These are phyloP conservation scores for Ilyonectria robusta DNA, from an alignment of 2,329 filamentous ascomycete genomes.

Conservation along the genomic window DNA sequence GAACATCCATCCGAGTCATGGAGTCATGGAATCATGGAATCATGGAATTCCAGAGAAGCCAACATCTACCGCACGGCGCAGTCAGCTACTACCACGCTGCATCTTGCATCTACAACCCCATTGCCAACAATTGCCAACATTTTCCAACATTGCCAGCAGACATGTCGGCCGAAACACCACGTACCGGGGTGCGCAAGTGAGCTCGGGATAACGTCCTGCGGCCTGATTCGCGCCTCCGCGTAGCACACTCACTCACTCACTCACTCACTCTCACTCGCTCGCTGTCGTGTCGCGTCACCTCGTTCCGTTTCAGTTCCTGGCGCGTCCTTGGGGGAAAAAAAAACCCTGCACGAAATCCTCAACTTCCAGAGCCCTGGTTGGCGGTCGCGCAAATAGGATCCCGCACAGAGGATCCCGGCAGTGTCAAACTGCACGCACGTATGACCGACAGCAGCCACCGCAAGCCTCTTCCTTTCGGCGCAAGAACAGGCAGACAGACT, in stretches of 20 bases:
- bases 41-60: neutral
- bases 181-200: neutral
- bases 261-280: no score
- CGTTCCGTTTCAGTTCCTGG: no score
- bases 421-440: neutral
- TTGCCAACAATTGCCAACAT: neutral
- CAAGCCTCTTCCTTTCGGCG: neutral
- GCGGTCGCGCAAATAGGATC: neutral
- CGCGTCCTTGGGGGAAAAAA: no score
- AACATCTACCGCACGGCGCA: slow-evolving; percentile 8
- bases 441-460: neutral
- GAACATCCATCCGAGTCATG: no score
- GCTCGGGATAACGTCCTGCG: slow-evolving; percentile 13
- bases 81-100: slow-evolving; percentile 3
- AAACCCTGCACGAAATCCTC: no score
- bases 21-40: neutral
- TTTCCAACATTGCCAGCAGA: neutral
- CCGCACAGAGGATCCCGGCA: neutral
- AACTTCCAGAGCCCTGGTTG: no score
- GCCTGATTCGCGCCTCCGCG: slow-evolving; percentile 5
- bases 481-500: neutral
- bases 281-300: no score
- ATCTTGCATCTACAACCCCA: neutral
- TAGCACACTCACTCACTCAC: no score
- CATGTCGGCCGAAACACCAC: slow-evolving; percentile 12